A percentile compares a stretch with the other conserved stretches of the same genome.
Evolutionary conservation across 768 basidiomycete species (phyloP).

Genomic region (Mycena rosella): DNA sequence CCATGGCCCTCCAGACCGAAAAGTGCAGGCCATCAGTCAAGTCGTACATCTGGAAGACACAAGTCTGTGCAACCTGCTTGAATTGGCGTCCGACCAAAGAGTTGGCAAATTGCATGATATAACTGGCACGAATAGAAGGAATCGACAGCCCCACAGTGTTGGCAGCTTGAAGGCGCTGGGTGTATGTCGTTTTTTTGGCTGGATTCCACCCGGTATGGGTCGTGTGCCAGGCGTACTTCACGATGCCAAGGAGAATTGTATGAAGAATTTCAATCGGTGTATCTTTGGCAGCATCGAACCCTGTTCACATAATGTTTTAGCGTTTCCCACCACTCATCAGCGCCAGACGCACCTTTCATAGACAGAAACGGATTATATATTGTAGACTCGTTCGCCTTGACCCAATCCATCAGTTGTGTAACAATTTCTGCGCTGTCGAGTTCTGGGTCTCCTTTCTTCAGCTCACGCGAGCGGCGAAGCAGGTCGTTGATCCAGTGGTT

Average conservation of each 20-base stretch:
- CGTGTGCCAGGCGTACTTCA: slow-evolving; percentile 58
- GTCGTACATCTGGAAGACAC: slow-evolving; percentile 53
- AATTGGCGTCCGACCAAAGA: slow-evolving; percentile 58
- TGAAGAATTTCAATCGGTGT: slow-evolving; percentile 61
- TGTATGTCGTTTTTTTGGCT: slow-evolving; percentile 42
- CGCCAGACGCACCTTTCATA: slow-evolving; percentile 36
- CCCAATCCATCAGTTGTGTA: slow-evolving; percentile 43
- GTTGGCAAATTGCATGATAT: slow-evolving; percentile 59
- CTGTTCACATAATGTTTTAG: slow-evolving; percentile 30
- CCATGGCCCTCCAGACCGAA: slow-evolving; percentile 46
- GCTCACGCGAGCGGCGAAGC: slow-evolving; percentile 21
- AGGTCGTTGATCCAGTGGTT: slow-evolving; percentile 54
- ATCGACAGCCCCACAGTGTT: slow-evolving; percentile 45
- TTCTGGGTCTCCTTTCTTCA: not conserved
- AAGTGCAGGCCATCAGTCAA: slow-evolving; percentile 43
- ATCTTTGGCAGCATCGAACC: slow-evolving; percentile 47
- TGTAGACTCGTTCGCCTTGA: slow-evolving; percentile 35
- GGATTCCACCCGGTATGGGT: slow-evolving; percentile 47
- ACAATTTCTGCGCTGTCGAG: slow-evolving; percentile 37
- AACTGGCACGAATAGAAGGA: slow-evolving; percentile 51
- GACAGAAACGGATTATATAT: slow-evolving; percentile 50
- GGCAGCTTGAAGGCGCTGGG: slow-evolving; percentile 49
- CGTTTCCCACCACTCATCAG: not conserved
- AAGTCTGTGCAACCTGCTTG: slow-evolving; percentile 53
- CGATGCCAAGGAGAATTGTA: slow-evolving; percentile 56